Evolutionary conservation across 306 rosid genomes (phyloP).

Genomic region (Dryas drummondii): DNA sequence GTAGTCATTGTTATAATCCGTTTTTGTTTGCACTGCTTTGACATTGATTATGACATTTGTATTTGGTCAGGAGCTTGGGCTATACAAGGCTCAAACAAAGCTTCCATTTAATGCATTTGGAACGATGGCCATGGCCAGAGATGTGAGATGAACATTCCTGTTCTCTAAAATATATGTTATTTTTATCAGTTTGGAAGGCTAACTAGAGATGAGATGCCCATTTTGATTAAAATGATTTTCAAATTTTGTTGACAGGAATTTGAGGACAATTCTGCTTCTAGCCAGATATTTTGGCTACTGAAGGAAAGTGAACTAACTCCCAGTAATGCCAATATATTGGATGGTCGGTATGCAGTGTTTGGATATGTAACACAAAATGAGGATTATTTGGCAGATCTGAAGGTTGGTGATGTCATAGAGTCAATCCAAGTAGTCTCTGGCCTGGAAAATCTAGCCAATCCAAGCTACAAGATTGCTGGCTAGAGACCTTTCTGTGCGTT

Average conservation of each 20-base stretch:
- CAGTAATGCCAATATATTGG: conserved; percentile 91
- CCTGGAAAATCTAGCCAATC: conserved; percentile 79
- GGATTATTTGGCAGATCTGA: conserved; percentile 84
- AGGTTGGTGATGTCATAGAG: conserved; percentile 95
- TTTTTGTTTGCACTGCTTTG: not conserved
- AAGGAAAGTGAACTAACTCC: conserved; percentile 98
- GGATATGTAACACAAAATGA: conserved; percentile 85
- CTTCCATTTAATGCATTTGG: conserved; percentile 98
- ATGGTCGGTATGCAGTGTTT: conserved; percentile 86
- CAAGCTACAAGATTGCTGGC: conserved; percentile 93
- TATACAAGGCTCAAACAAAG: conserved; percentile 98
- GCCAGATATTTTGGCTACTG: conserved; percentile 93
- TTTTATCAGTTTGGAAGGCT: not conserved
- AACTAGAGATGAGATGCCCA: not conserved
- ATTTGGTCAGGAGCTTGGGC: conserved; percentile 78
- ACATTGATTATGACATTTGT: conserved; percentile 13
- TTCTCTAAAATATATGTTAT: not conserved
- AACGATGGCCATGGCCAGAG: conserved; percentile 99
- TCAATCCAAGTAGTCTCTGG: conserved; percentile 89
- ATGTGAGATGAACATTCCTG: conserved; percentile 46
- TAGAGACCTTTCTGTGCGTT: conserved; percentile 33
- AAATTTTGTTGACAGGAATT: conserved; percentile 59
- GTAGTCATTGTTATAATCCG: not conserved
- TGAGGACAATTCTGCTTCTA: conserved; percentile 84
- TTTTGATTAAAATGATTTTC: conserved; percentile 4